Base-by-base conservation (phyloP, 768 basidiomycete species). In the Mycena albidolilacea region DNA sequence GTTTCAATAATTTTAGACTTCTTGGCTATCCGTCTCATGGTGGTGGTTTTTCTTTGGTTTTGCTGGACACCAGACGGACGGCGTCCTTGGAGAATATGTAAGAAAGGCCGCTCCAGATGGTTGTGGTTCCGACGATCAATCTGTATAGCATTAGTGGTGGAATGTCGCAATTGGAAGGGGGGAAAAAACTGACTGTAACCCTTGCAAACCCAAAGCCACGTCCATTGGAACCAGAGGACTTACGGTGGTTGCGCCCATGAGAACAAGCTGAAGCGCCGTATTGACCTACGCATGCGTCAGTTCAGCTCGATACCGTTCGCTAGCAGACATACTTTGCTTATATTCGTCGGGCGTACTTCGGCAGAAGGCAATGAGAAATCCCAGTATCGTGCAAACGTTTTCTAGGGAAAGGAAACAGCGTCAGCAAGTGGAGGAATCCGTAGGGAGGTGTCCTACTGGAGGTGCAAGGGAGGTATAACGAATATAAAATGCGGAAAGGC, bases 341-440 rank as follows among this genome's bases (percentile, higher is more conserved):
- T 97, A n/a, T 82, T 83, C 12, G 98, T 99, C 0, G 97, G 97
- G 39, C 90, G 90, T 14, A 99, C 96, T 82, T 98, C 97, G 1
- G 96, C 97, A 1, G 97, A 97, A 1, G 98, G 96, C 63, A 98
- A 91, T 11, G 95, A 94, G 74, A 98, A 95, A 80, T 98, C 95
- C 95, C 97, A 99, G 82, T 99, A 99, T 43, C 98, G 90, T 35
- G 85, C 80, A 79, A 96, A 93, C 0, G 97, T 98, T 95, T 95
- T 95, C 94, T 97, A 81, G 57, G 30, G 44, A 55, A 41, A 54
- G 38, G 57, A 23, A 43, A 55, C n/a, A 54, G 38, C 58, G 67
- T 73, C 44, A 41, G 54, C 55, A 19, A 68, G 54, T 76, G 50
- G 55, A 64, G 37, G 63, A 43, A 44, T 50, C 17, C 21, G 46